These are phyloP conservation scores for Rhodotorula graminis DNA, from an alignment of 768 basidiomycete genomes.

Conservation along the genomic window DNA sequence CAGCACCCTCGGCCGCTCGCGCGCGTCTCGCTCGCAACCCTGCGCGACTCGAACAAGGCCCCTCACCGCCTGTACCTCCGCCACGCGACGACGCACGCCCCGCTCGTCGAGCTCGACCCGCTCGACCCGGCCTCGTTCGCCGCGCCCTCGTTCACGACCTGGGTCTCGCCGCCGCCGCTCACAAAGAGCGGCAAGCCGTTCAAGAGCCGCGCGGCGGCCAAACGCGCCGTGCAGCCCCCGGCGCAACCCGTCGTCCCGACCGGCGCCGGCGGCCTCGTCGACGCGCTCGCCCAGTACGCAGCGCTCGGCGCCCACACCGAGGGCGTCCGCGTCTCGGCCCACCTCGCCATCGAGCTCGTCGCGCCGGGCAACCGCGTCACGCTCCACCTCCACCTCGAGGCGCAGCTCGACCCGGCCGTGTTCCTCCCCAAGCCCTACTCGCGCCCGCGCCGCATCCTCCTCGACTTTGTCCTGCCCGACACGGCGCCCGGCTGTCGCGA, in stretches of 20 bases:
- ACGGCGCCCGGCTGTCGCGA: neutral
- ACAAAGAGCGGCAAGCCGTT: slow-evolving; percentile 14
- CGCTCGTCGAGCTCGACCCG: slow-evolving; percentile 21
- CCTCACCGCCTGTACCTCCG: slow-evolving; percentile 13
- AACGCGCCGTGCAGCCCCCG: neutral
- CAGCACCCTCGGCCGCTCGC: neutral
- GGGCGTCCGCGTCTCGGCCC: neutral
- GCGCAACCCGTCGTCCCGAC: neutral
- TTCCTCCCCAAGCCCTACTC: slow-evolving; percentile 11
- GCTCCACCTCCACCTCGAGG: slow-evolving; percentile 10
- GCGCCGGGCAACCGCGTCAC: neutral
- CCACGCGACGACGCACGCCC: neutral
- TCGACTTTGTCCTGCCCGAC: slow-evolving; percentile 14
- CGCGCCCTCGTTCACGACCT: neutral
- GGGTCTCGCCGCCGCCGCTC: slow-evolving; percentile 4
- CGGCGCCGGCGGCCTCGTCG: slow-evolving; percentile 28
- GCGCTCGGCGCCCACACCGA: neutral
- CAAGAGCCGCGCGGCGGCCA: neutral
- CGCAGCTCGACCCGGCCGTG: neutral
- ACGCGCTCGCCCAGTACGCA: slow-evolving; percentile 7
- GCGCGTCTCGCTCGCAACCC: neutral
- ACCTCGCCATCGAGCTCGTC: too few species aligned
- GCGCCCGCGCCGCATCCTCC: slow-evolving; percentile 16
- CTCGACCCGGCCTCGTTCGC: slow-evolving; percentile 6
- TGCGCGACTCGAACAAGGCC: neutral